A percentile compares a stretch with the other conserved stretches of the same genome.
Conservation (phyloP, 139 green algal species). For the Diplosphaera chodatii region DNA sequence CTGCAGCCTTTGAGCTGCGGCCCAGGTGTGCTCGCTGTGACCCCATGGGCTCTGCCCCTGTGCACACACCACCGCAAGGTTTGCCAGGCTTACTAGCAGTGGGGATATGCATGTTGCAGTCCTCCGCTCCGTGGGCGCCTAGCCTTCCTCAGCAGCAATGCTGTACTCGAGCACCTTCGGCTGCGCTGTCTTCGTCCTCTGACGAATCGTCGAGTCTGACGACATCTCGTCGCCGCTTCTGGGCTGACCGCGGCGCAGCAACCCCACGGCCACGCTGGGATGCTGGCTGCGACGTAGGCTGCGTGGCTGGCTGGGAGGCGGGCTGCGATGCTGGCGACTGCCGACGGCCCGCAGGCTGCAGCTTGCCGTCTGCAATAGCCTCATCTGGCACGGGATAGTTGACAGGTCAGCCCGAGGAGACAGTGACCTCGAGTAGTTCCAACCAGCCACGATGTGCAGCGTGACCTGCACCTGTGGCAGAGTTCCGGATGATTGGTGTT, state of each 20-base stretch:
- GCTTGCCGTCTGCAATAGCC: too few species aligned
- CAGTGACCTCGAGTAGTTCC: too few species aligned
- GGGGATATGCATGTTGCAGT: too few species aligned
- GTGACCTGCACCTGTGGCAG: too few species aligned
- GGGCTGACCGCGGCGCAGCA: neutral
- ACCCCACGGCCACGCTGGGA: neutral
- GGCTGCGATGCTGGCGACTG: neutral
- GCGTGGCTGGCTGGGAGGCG: neutral
- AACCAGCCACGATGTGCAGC: too few species aligned
- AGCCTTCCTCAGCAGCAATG: too few species aligned
- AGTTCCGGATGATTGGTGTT: constrained; percentile 1
- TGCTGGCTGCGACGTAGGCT: neutral
- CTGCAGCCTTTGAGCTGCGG: neutral
- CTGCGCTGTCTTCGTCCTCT: neutral
- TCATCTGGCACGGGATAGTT: too few species aligned
- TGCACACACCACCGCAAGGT: too few species aligned
- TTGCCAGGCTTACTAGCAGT: too few species aligned
- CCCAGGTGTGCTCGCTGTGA: neutral
- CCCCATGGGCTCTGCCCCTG: neutral
- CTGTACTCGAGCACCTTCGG: too few species aligned
- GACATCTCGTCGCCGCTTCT: neutral
- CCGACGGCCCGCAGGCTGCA: neutral
- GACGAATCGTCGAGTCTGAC: neutral
- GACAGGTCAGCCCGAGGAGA: too few species aligned
- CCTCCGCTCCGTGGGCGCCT: too few species aligned